phyloP scores from a whole-genome alignment of 2,329 filamentous ascomycete species.

The Aureobasidium sp. region DNA sequence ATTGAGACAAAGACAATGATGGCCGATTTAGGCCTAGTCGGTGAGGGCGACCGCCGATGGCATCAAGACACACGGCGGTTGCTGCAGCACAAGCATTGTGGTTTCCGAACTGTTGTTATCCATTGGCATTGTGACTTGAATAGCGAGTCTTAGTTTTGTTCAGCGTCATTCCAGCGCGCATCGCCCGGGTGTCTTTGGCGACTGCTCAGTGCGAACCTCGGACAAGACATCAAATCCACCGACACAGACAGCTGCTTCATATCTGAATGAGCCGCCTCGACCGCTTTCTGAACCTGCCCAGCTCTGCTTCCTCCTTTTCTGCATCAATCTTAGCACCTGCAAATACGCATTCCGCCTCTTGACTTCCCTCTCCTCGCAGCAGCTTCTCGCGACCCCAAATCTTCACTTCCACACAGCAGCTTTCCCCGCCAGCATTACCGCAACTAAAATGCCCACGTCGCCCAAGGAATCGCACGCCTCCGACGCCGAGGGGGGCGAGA shows the following conservation, averaged over 20 bases:
- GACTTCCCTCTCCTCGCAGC: not conserved
- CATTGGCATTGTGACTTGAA: not conserved
- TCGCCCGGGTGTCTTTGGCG: not conserved
- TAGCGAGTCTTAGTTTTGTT: not conserved
- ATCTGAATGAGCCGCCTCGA: constrained; percentile 6
- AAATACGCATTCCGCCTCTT: not conserved
- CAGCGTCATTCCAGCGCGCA: not conserved
- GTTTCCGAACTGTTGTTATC: not conserved
- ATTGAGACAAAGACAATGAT: not conserved
- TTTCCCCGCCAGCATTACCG: constrained; percentile 1
- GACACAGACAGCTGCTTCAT: not conserved
- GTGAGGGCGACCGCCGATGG: not conserved
- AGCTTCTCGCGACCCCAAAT: not conserved
- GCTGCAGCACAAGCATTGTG: not conserved
- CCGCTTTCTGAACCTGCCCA: not conserved
- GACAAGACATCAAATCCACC: constrained; percentile 4
- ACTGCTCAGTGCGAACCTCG: not conserved
- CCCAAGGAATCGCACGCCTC: constrained; percentile 20
- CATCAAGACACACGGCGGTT: not conserved
- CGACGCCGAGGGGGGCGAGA: constrained; percentile 44
- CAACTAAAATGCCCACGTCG: constrained; percentile 21
- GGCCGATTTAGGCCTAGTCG: not conserved
- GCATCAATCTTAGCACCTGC: not conserved
- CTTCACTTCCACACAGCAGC: not conserved
- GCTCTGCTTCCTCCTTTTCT: not conserved